Evolutionary conservation across 1,284 basidiomycete species (phyloP), one percentile per base, ranked within the genome.

Genomic region (Ganoderma meredithae): DNA sequence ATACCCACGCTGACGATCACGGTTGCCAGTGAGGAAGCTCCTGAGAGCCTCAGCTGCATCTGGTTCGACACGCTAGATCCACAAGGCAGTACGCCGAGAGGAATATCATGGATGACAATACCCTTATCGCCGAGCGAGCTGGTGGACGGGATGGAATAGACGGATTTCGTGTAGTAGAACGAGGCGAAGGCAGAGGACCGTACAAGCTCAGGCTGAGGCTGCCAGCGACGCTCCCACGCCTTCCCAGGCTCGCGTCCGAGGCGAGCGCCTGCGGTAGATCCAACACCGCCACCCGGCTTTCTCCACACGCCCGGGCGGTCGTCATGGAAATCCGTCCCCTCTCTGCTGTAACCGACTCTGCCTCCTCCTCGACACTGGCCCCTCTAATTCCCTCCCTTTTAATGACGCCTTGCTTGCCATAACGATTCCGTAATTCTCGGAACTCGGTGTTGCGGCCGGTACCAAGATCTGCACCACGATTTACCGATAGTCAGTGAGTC

Each of bases 221-320:
- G n/a, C 2, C 44, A 19, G 8, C n/a, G 44, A 19, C 9, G 27
- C 27, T 31, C 27, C 27, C 27, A 31, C 1, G 27, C 27, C 27
- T 31, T 31, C 27, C 27, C 27, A 31, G 27, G 27, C 27, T 31
- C 27, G 47, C 47, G 47, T 49, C 10, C 22, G 52, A 53, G 13
- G 52, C 13, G 52, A 31, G 27, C 47, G 47, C 47, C 43, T 7
- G 17, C 43, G 17, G 47, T 13, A 49, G 47, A 49, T 49, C 47
- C n/a, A 10, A 55, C 52, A 55, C 52, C 27, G 52, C 52, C 52
- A 55, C 52, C 52, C 31, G 52, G 52, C 52, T 31, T 55, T 55
- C 31, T 33, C 52, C 52, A 27, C 15, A 2, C 47, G 22, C 22
- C 10, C 22, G 52, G 31, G 31, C 52, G 31, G 52, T 55, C 22